Evolutionary conservation across 2,329 filamentous ascomycete species (phyloP).

Genomic region (Aureobasidium sp.): DNA sequence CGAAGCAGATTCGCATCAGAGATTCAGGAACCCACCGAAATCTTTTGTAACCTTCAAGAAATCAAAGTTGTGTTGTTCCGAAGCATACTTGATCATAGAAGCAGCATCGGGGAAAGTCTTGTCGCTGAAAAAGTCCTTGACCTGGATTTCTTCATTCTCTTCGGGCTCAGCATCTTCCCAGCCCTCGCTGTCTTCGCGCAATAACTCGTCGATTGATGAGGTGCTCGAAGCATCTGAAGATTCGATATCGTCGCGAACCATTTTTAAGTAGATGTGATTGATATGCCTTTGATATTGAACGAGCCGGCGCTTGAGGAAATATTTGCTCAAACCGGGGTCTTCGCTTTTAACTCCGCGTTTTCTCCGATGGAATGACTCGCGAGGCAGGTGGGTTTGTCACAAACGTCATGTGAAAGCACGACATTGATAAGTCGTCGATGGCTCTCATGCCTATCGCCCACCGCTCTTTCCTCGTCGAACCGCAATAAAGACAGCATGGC

Average conservation of each 20-base stretch:
- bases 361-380: neutral
- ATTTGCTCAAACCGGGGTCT: conserved; percentile 1
- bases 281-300: neutral
- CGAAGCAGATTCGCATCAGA: neutral
- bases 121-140: conserved; percentile 33
- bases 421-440: conserved; percentile 2
- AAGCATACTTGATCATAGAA: conserved; percentile 31
- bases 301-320: neutral
- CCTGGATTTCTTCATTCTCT: conserved; percentile 25
- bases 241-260: conserved; percentile 12
- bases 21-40: conserved; percentile 28
- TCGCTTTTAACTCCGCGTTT: neutral
- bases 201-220: conserved; percentile 13
- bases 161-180: conserved; percentile 38
- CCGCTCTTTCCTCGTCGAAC: neutral
- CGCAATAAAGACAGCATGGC: conserved; percentile 21
- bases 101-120: conserved; percentile 24
- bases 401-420: conserved; percentile 10
- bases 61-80: conserved; percentile 31
- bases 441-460: neutral
- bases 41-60: conserved; percentile 26
- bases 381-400: neutral
- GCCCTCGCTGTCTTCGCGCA: conserved; percentile 26
- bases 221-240: conserved; percentile 16
- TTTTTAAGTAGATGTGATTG: neutral